Percentiles rank a stretch among this genome's conserved stretches.
Conservation (phyloP, 2,329 filamentous ascomycete species). For the Trichophyton verrucosum region DNA sequence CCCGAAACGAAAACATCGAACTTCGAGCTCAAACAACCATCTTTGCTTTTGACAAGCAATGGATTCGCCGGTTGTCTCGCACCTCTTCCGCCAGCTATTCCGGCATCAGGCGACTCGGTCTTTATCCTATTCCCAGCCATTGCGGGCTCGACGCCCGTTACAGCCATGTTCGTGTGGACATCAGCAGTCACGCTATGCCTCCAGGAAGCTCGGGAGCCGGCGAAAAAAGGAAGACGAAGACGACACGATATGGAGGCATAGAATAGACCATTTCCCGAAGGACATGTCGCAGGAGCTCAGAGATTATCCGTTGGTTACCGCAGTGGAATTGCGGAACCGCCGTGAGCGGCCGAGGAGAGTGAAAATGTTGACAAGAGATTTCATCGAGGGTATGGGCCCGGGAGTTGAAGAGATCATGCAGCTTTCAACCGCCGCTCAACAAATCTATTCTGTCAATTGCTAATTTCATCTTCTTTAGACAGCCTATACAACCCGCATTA, state of each 20-base stretch:
- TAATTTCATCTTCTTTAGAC: conserved; percentile 41
- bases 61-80: conserved; percentile 68
- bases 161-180: conserved; percentile 10
- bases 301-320: conserved; percentile 71
- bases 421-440: not conserved
- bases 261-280: conserved; percentile 58
- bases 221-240: conserved; percentile 24
- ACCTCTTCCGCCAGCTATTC: conserved; percentile 77
- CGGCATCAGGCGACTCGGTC: conserved; percentile 55
- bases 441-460: not conserved
- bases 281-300: conserved; percentile 73
- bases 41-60: conserved; percentile 36
- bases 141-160: conserved; percentile 14
- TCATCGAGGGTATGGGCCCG: conserved; percentile 64
- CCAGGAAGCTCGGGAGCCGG: conserved; percentile 23
- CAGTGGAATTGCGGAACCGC: conserved; percentile 59
- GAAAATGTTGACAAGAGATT: conserved; percentile 96
- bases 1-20: not conserved
- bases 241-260: conserved; percentile 77
- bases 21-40: conserved; percentile 6
- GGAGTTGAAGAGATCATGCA: not conserved
- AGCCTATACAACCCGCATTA: conserved; percentile 90
- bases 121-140: conserved; percentile 30
- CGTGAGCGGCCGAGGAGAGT: conserved; percentile 70
- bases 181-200: conserved; percentile 21